Evolutionary conservation across 129 eudicot genomes (phyloP), one percentile per base, ranked within the genome.

Genomic region (Flaveria bidentis): DNA sequence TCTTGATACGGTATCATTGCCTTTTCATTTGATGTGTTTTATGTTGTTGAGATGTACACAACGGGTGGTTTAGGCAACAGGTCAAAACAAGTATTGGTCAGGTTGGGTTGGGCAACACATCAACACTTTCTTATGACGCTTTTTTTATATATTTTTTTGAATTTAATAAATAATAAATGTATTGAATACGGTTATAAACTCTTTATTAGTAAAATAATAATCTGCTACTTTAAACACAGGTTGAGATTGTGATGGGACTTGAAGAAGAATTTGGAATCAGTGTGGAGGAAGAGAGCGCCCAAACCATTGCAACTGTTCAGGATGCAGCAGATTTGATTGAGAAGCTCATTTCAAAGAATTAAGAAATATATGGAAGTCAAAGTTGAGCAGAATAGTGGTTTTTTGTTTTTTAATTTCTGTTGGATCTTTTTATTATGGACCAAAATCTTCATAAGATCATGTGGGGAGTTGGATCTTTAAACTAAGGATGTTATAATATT

Each of bases 301-400:
- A 92, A 83, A 85, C 80, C 74, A 92, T 92, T 78, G 55, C 86
- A 9, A 89, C 91, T 18, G 96, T 92, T 84, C 89, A 84, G 78
- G 98, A 92, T 56, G 97, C 96, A 4, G 98, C 98, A 2, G 90
- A 92, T 79, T 81, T 92, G 76, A 92, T 92, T 15, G 98, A 92
- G 85, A 67, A 83, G 76, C 96, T 88, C 75, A 67, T 86, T 63
- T 82, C 69, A 71, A 76, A 71, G 61, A 79, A 73, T 76, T 70
- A 72, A 71, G 76, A 55, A 82, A 56, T 26, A 13, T 50, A 18
- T 51, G 18, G 16, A 80, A 71, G 63, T 36, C 57, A 41, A 44
- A 30, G 69, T 46, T 67, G 56, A 26, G 70, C 75, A 49, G 78
- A 30, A 33, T 73, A 63, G 77, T 63, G 69, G 51, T 36, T 77